Base-by-base conservation (phyloP, 768 basidiomycete genomes). In the Guyanaporus albipodus region DNA sequence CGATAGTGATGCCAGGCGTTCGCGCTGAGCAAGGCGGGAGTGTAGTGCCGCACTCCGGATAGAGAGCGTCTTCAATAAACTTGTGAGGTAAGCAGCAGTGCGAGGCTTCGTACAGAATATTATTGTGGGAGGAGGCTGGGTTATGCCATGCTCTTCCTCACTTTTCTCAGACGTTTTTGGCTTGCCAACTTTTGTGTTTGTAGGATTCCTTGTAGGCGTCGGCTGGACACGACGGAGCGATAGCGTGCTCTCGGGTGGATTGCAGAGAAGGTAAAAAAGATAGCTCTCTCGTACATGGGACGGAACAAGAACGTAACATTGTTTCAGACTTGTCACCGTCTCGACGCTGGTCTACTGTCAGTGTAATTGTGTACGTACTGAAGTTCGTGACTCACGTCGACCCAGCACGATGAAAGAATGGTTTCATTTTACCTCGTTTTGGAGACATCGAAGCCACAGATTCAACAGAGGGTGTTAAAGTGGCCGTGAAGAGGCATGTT, bases 401-500 rank as follows among this genome's bases (percentile, higher is more conserved):
- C 14, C 71, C 73, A 67, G 88, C 88, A 31, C 87, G 74, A 65
- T 96, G 85, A 21, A 96, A 75, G 60, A 94, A 95, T 1, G 92
- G 91, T 52, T 78, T 82, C 60, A 84, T 76, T 67, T 95, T 98
- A 5, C 94, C 95, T 0, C 77, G 73, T 54, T 80, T 76, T 3
- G 93, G 91, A 7, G 82, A 68, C 17, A 84, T 82, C 29, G 77
- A 73, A 6, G 84, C 86, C 18, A 97, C 62, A 8, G 77, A 73
- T 58, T 94, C 88, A 47, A 99, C 90, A 0, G 91, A 80, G 6
- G 84, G 77, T 5, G 92, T 94, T 50, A 95, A 71, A 1, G 96
- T 99, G 1, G 96, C 96, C 0, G 96, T 99, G 68, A 98, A 98
- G 33, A 99, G 76, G 57, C 92, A 90, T 0, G 95, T 98, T 64